Evolutionary conservation across 768 basidiomycete species (phyloP), one percentile per base, ranked within the genome.

Genomic region (Termitomyces heimii): DNA sequence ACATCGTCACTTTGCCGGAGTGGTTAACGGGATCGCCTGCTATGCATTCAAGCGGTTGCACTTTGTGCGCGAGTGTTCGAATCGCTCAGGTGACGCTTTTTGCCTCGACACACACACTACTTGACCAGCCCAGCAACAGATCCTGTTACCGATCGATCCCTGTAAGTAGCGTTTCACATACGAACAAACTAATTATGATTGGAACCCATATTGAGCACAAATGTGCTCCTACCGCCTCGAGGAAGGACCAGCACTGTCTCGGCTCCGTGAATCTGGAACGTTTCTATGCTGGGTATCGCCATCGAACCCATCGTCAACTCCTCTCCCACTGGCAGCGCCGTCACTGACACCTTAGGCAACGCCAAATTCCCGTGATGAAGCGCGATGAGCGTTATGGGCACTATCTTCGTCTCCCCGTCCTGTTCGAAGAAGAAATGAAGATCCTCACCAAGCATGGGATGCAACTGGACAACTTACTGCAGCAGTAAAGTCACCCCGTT

Each of bases 21-120:
- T 89, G 89, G 89, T 91, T 89, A 91, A 89, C 83, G 83, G 83
- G 83, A 83, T 84, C 81, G 82, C 84, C 85, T 85, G 84, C 83
- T 85, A 86, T 31, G 62, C 60, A 62, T 39, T 26, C 31, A 77
- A 77, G 76, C 76, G 75, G 75, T 77, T 77, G 76, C 71, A 70
- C 76, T 77, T 76, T 76, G 76, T 70, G 71, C 75, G 76, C 75
- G 75, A 74, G 76, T 77, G 76, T 77, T 77, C 75, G 76, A 77
- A 77, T 76, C 76, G 75, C 75, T 74, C 75, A 77, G 76, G 76
- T 77, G 76, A 76, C 74, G 75, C 58, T 66, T 74, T 76, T 71
- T 46, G 26, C 20, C n/a, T n/a, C n/a, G n/a, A n/a, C n/a, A n/a
- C n/a, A n/a, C n/a, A n/a, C n/a, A n/a, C n/a, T n/a, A n/a, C n/a